Evolutionary conservation across 495 filamentous ascomycete genomes (phyloP), one percentile per base, ranked within the genome.

Genomic region (Lophium mytilinum): DNA sequence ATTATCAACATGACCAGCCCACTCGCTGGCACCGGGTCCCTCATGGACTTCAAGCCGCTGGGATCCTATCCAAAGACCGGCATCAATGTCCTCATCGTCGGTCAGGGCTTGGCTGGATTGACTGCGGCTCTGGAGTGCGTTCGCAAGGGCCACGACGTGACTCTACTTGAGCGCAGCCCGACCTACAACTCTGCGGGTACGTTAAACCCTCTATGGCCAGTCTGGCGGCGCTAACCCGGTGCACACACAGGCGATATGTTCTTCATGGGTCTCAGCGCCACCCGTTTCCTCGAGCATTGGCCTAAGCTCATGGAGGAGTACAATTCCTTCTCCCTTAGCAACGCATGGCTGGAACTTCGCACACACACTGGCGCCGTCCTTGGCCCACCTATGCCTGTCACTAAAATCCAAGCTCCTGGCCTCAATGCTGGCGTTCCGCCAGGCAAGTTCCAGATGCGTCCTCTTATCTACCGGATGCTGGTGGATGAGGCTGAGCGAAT

Each of bases 121-220:
- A 81, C 80, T 0, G 79, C 80, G 2, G 76, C 80, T 15, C 77
- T 86, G 30, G 84, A 87, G 70, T 82, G 80, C 57, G 66, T 73
- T 48, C 75, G 82, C 19, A 83, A 87, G 68, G 83, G 83, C 3
- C 82, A 87, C 57, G 77, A 73, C 41, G 83, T 85, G 14, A 35
- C 69, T 34, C 66, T 84, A 17, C 63, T 82, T 17, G 81, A 84
- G 65, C 71, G 75, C 39, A 75, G 59, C 14, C 30, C 56, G 0
- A 39, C 21, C 19, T 62, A 64, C 55, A 69, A 67, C 50, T 66
- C 64, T 36, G 54, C 62, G 2, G 68, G 66, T 69, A 60, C 52
- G 55, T 35, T 30, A 3, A 30, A 6, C 24, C 24, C 24, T 30
- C 2, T 6, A 6, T 3, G 24, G 24, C 24, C 3, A 30, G 24